Evolutionary conservation across 495 filamentous ascomycete genomes (phyloP).

Genomic region (Hyaloscypha variabilis): DNA sequence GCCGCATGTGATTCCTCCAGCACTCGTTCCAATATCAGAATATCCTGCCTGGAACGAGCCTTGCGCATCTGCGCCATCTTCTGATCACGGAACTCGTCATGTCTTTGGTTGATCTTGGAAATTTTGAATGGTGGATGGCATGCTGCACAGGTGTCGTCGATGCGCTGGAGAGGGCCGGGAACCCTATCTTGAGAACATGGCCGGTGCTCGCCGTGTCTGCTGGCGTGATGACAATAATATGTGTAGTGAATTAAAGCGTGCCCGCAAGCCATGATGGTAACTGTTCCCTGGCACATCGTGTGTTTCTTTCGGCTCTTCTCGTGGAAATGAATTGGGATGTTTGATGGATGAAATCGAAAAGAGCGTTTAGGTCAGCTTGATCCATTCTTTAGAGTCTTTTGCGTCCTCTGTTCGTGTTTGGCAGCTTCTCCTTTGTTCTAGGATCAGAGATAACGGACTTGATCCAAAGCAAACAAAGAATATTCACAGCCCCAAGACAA

Average conservation of each 20-base stretch:
- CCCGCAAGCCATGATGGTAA: not conserved
- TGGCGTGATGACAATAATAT: not conserved
- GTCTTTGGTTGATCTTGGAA: constrained; percentile 16
- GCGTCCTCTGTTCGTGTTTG: not conserved
- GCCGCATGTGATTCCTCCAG: constrained; percentile 9
- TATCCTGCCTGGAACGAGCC: constrained; percentile 2
- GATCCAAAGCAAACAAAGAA: not conserved
- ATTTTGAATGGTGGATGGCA: constrained; percentile 30
- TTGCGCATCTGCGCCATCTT: constrained; percentile 26
- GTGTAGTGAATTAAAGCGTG: not conserved
- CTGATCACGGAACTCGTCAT: constrained; percentile 5
- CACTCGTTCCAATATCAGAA: not conserved
- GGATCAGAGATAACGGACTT: not conserved
- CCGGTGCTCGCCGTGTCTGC: not conserved
- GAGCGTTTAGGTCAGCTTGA: not conserved
- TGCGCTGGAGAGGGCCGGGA: constrained; percentile 2
- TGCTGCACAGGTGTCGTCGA: constrained; percentile 32
- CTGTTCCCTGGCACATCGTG: not conserved
- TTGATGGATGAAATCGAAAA: not conserved
- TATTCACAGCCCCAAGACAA: not conserved
- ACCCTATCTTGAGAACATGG: not conserved
- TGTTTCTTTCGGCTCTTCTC: not conserved
- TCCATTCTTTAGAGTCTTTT: not conserved
- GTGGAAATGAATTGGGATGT: not conserved
- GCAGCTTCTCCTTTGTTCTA: not conserved